Conservation (phyloP, 1,139 yeast species). For the Blastobotrys ciferrii region DNA sequence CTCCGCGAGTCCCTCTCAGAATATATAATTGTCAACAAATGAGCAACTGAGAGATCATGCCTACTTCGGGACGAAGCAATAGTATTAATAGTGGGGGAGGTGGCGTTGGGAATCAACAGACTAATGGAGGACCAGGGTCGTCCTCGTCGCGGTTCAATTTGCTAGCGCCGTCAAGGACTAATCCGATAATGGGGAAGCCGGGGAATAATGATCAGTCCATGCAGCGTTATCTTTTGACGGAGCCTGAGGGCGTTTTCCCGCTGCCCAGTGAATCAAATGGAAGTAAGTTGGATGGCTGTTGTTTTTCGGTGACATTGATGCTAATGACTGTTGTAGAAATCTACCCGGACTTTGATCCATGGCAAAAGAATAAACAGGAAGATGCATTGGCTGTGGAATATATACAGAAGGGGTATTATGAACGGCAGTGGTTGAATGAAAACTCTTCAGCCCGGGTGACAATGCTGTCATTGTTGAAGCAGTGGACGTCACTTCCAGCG, state of each 20-base stretch:
- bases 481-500: conserved; percentile 57
- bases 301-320: no score
- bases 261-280: conserved; percentile 15
- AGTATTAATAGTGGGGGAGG: not conserved
- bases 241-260: conserved; percentile 17
- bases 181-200: not conserved
- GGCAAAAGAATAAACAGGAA: conserved; percentile 57
- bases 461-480: conserved; percentile 37
- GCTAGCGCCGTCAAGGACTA: conserved; percentile 19
- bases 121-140: conserved; percentile 31
- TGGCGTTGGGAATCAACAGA: not conserved
- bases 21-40: not conserved
- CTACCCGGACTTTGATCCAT: conserved; percentile 78
- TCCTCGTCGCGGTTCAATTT: conserved; percentile 34
- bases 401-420: conserved; percentile 59
- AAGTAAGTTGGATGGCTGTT: conserved; percentile 4
- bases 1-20: not conserved
- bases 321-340: no score
- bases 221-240: conserved; percentile 11
- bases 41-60: not conserved
- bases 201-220: conserved; percentile 7
- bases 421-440: conserved; percentile 58
- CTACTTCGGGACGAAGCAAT: not conserved
- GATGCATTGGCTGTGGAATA: conserved; percentile 49
- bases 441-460: conserved; percentile 28